Conservation (phyloP, 345 rosid species). For the Sisymbrium irio region DNA sequence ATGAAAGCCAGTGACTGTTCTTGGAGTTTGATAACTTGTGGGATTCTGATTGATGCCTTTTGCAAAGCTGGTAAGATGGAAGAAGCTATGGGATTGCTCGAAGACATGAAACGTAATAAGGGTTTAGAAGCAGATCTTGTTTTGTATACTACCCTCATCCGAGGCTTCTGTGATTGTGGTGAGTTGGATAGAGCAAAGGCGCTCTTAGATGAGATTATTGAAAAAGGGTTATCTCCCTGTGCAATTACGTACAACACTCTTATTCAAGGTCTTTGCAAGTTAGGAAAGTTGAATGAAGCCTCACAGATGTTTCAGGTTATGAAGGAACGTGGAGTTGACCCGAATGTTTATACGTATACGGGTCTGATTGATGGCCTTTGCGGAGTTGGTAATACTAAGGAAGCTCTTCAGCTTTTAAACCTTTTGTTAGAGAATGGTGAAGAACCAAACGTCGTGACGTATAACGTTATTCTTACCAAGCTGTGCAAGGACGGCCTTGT, state of each 20-base stretch:
- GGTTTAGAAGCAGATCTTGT: constrained; percentile 49
- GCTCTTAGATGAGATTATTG: constrained; percentile 50
- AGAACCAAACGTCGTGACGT: constrained; percentile 47
- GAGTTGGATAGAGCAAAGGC: constrained; percentile 38
- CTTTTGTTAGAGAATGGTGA: constrained; percentile 49
- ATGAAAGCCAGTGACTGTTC: constrained; percentile 44
- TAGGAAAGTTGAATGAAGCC: constrained; percentile 51
- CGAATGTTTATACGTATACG: constrained; percentile 49
- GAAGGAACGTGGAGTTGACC: constrained; percentile 46
- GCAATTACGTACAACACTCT: constrained; percentile 42
- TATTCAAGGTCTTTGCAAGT: constrained; percentile 46
- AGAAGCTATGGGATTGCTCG: constrained; percentile 41
- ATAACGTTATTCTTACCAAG: constrained; percentile 53
- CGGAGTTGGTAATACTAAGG: constrained; percentile 42
- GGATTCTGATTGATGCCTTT: constrained; percentile 56
- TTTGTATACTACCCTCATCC: constrained; percentile 34
- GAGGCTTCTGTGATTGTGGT: constrained; percentile 37
- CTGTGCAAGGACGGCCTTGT: constrained; percentile 54
- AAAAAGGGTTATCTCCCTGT: constrained; percentile 42
- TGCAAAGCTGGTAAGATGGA: constrained; percentile 53
- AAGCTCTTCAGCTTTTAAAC: constrained; percentile 52
- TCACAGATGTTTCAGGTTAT: constrained; percentile 36
- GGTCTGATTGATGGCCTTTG: constrained; percentile 56
- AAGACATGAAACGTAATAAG: constrained; percentile 44
- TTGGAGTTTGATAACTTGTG: constrained; percentile 43